A percentile compares a stretch with the other conserved stretches of the same genome.
These are phyloP conservation scores for Stemphylium lycopersici DNA, from an alignment of 2,329 filamentous ascomycete species.

Conservation along the genomic window DNA sequence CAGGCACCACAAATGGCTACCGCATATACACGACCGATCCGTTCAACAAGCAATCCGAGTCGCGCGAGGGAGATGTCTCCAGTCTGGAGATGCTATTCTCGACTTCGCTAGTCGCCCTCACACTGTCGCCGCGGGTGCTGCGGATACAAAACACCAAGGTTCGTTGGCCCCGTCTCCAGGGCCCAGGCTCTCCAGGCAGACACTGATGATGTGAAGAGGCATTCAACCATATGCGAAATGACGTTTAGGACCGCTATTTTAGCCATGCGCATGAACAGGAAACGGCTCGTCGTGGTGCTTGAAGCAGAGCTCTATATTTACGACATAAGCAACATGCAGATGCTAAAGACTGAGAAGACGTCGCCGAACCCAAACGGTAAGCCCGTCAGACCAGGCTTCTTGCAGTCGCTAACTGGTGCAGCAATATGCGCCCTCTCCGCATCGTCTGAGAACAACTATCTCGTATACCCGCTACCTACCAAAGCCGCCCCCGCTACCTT, in stretches of 20 bases:
- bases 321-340: constrained; percentile 98
- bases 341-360: constrained; percentile 89
- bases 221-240: constrained; percentile 94
- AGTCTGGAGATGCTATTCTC: constrained; percentile 99
- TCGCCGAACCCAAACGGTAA: constrained; percentile 84
- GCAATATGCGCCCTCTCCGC: constrained; percentile 92
- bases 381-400: constrained; percentile 4
- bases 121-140: constrained; percentile 87
- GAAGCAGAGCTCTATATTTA: constrained; percentile 98
- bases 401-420: constrained; percentile 36
- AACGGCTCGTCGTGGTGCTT: constrained; percentile 88
- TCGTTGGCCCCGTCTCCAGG: constrained; percentile 32
- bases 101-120: constrained; percentile 91
- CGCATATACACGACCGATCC: constrained; percentile 97
- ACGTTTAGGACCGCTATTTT: constrained; percentile 97
- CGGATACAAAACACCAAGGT: constrained; percentile 99
- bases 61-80: constrained; percentile 91
- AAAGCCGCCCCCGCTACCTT: constrained; percentile 61
- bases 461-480: constrained; percentile 87
- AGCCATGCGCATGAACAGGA: constrained; percentile 91
- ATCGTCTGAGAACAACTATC: constrained; percentile 93
- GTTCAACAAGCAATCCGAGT: constrained; percentile 93
- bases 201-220: constrained; percentile 55
- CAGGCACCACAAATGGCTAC: constrained; percentile 91
- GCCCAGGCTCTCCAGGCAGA: neutral